Conservation (phyloP, 164 flowering plant species). For the Magnolia sinica region DNA sequence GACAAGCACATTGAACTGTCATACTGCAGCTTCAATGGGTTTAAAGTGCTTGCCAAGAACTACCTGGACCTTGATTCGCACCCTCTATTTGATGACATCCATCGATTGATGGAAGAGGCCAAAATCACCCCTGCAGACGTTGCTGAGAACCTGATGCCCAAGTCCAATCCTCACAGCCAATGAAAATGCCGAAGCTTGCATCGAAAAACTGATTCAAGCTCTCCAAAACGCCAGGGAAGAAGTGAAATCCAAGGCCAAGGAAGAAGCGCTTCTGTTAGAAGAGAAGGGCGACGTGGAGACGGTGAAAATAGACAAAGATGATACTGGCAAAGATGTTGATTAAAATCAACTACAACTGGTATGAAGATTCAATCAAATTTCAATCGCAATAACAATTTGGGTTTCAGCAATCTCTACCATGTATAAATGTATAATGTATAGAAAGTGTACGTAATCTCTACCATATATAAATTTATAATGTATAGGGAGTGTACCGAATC, state of each 20-base stretch:
- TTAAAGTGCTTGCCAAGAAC: constrained; percentile 51
- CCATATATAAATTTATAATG: too few species aligned
- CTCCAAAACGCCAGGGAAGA: constrained; percentile 36
- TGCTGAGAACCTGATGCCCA: constrained; percentile 59
- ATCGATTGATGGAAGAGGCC: constrained; percentile 24
- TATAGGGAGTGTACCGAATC: too few species aligned
- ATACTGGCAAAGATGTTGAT: not conserved
- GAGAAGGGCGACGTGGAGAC: not conserved
- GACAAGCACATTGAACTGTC: constrained; percentile 68
- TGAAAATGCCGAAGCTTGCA: constrained; percentile 27
- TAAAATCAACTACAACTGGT: not conserved
- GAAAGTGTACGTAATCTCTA: too few species aligned
- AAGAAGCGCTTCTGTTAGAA: not conserved
- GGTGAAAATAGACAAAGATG: not conserved
- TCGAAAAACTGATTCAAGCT: constrained; percentile 34
- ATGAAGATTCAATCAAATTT: too few species aligned
- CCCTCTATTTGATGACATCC: constrained; percentile 32
- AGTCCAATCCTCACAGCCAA: constrained; percentile 7
- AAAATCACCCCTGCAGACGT: constrained; percentile 61
- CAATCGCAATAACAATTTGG: too few species aligned
- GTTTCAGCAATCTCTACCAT: too few species aligned
- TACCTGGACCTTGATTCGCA: constrained; percentile 40
- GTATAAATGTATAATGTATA: too few species aligned
- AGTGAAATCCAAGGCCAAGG: constrained; percentile 5
- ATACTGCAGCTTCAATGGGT: constrained; percentile 47